Percentiles rank a stretch among this genome's conserved stretches.
These are phyloP conservation scores for Aspergillus oerlinghausenensis DNA, from an alignment of 2,329 filamentous ascomycete genomes.

Conservation along the genomic window DNA sequence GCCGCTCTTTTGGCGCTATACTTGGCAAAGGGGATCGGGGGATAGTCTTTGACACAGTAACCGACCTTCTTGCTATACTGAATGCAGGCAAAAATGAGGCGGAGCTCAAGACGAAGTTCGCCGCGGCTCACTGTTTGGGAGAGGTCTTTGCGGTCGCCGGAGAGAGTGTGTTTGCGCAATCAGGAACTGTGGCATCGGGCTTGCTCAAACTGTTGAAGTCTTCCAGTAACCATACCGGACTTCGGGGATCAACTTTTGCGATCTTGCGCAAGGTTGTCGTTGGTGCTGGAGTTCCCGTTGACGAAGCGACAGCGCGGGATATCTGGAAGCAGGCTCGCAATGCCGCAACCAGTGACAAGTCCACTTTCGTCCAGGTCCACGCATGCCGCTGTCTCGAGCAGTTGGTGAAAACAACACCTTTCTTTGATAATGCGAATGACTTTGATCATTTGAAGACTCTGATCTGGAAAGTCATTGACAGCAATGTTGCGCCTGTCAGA, in stretches of 20 bases:
- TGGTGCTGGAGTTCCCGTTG: slow-evolving; percentile 71
- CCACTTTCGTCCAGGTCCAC: slow-evolving; percentile 70
- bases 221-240: slow-evolving; percentile 72
- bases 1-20: slow-evolving; percentile 75
- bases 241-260: slow-evolving; percentile 72
- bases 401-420: slow-evolving; percentile 66
- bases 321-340: slow-evolving; percentile 88
- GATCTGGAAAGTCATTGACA: slow-evolving; percentile 84
- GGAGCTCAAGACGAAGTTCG: slow-evolving; percentile 76
- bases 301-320: slow-evolving; percentile 81
- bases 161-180: slow-evolving; percentile 83
- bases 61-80: slow-evolving; percentile 72
- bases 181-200: slow-evolving; percentile 66
- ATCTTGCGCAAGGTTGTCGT: slow-evolving; percentile 70
- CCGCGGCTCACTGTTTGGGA: slow-evolving; percentile 79
- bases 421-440: slow-evolving; percentile 83
- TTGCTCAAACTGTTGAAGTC: slow-evolving; percentile 76
- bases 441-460: slow-evolving; percentile 82
- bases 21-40: slow-evolving; percentile 84
- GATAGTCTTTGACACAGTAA: slow-evolving; percentile 88
- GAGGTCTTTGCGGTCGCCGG: slow-evolving; percentile 88
- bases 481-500: slow-evolving; percentile 66
- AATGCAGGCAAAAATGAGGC: slow-evolving; percentile 71
- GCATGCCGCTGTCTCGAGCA: slow-evolving; percentile 75
- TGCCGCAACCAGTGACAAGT: slow-evolving; percentile 74